Base-by-base conservation (phyloP, 257 asterid species). In the Paraleonurus japonicus region DNA sequence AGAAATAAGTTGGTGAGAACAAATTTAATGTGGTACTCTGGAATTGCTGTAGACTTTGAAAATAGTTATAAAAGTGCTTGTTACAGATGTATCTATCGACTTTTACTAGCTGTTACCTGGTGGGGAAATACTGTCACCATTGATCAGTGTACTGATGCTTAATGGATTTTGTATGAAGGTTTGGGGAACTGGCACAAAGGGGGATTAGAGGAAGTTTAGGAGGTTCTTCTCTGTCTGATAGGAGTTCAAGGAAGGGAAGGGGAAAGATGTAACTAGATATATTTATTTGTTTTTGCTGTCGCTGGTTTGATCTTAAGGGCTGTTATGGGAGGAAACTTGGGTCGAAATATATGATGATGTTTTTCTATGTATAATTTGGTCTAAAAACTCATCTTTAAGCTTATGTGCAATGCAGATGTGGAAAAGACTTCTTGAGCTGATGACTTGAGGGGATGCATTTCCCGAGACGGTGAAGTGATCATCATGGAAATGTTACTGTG, bases 351-450 rank as follows among this genome's bases (percentile, higher is more conserved):
- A 17, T 17, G 35, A 53, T 57, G 50, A 55, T 8, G 22, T 10
- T 11, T 7, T 30, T 28, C 19, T 28, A n/a, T 32, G 37, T 16
- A 19, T 28, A 22, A 15, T 69, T 66, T 45, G 16, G 20, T 53
- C 17, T 10, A 4, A 5, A 27, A 32, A 27, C 67, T 79, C 59
- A 58, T 54, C 28, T 2, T 59, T 58, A 24, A 35, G 57, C 53
- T 67, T 65, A 47, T 67, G 19, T 61, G 2, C 73, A 54, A 55
- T 75, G 84, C 88, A 86, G 96, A 80, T 75, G 19, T 54, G 79
- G 89, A 83, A 78, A 88, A 85, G 83, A 67, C 81, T 68, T 74
- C 84, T 71, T 86, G 84, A 84, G 82, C 71, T 65, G 71, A 69
- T 61, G 67, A 62, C 17, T 17, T 51, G 65, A 55, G 74, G 57